These are phyloP conservation scores for Linnemannia exigua DNA, from an alignment of 192 early-diverging fungal species.

Conservation along the genomic window DNA sequence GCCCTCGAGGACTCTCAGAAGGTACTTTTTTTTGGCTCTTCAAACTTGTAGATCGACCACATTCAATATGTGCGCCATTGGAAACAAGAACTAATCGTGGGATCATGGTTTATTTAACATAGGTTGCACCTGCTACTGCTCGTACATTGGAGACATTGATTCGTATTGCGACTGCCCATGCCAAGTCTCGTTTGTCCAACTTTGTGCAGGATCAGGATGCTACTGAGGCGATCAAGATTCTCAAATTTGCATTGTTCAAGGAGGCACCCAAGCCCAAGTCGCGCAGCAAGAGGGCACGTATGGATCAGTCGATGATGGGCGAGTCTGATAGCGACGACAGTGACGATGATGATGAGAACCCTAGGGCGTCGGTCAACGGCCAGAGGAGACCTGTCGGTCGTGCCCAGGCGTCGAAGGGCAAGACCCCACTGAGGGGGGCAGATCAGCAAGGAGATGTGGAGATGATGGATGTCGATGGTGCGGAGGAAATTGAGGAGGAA, in stretches of 20 bases:
- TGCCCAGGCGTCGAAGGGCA: slow-evolving; percentile 23
- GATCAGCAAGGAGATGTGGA: slow-evolving; percentile 27
- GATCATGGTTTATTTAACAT: not conserved
- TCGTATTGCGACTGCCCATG: slow-evolving; percentile 96
- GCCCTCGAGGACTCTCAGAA: slow-evolving; percentile 77
- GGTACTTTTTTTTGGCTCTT: slow-evolving; percentile 44
- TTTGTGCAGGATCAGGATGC: slow-evolving; percentile 88
- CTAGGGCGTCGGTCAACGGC: slow-evolving; percentile 12
- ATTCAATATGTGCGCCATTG: not conserved
- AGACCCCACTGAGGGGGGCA: slow-evolving; percentile 13
- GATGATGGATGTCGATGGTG: slow-evolving; percentile 56
- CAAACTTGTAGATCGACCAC: not conserved
- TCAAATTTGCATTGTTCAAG: slow-evolving; percentile 94
- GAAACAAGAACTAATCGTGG: not conserved
- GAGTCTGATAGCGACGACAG: slow-evolving; percentile 62
- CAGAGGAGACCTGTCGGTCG: slow-evolving; percentile 19
- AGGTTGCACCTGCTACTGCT: slow-evolving; percentile 97
- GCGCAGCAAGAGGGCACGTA: slow-evolving; percentile 62
- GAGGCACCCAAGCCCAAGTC: slow-evolving; percentile 75
- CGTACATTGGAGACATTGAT: slow-evolving; percentile 98
- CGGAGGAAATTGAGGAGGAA: slow-evolving; percentile 33
- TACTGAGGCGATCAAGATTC: slow-evolving; percentile 83
- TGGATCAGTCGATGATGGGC: slow-evolving; percentile 39
- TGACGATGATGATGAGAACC: slow-evolving; percentile 56
- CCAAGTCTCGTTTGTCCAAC: slow-evolving; percentile 90